Conservation (phyloP, 129 eudicot species). For the Tagetes patula region DNA sequence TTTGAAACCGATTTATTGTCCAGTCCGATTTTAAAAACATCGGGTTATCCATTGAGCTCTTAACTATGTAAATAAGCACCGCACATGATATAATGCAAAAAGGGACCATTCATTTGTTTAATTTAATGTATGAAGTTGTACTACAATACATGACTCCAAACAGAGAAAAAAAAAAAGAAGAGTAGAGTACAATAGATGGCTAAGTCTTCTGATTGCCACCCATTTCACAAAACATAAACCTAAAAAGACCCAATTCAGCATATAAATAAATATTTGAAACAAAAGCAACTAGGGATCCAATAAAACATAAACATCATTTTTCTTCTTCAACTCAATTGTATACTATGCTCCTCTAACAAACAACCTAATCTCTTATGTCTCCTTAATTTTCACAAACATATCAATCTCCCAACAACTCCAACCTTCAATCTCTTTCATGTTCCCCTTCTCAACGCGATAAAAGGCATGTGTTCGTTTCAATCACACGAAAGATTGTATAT, state of each 20-base stretch:
- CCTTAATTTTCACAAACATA: constrained; percentile 36
- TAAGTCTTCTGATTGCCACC: constrained; percentile 30
- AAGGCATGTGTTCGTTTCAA: constrained; percentile 25
- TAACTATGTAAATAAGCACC: background rate
- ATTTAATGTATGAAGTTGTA: constrained; percentile 39
- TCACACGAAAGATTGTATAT: constrained; percentile 44
- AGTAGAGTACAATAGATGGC: constrained; percentile 27
- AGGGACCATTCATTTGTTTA: constrained; percentile 34
- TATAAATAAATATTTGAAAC: constrained; percentile 29
- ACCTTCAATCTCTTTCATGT: constrained; percentile 12
- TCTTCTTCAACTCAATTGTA: constrained; percentile 38
- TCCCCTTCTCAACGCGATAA: constrained; percentile 25
- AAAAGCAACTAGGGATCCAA: constrained; percentile 38
- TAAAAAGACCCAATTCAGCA: constrained; percentile 24
- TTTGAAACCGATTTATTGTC: too few species aligned
- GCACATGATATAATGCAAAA: background rate
- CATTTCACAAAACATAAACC: constrained; percentile 29
- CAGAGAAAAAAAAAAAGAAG: constrained; percentile 24
- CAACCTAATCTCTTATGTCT: constrained; percentile 38
- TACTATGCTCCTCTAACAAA: constrained; percentile 41
- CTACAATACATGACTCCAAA: constrained; percentile 38
- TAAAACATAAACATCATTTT: constrained; percentile 27
- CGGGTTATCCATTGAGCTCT: too few species aligned
- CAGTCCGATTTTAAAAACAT: too few species aligned
- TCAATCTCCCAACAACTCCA: constrained; percentile 32